Base-by-base conservation (phyloP, 768 basidiomycete genomes). In the Chlorophyllum brunneum region DNA sequence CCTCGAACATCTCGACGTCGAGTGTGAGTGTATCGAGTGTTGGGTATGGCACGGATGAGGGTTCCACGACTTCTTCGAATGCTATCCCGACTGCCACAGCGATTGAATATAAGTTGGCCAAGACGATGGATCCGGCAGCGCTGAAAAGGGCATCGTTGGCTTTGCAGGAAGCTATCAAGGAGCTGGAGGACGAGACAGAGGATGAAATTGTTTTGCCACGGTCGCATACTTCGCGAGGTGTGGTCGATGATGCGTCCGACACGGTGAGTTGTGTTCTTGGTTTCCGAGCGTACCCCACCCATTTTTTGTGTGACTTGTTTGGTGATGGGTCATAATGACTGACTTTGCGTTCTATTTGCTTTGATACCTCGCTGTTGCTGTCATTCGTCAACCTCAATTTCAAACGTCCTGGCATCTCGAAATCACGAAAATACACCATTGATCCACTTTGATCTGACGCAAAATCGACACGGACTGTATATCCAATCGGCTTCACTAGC, bases 151-250 rank as follows among this genome's bases (percentile, higher is more conserved):
- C 83, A 16, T 91, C 91, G 29, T 61, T 86, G 64, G 88, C 90
- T 0, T 65, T 93, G 30, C 85, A 87, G 58, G 76, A 82, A 54
- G 91, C 78, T 9, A 88, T 93, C 51, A 79, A 81, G 60, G 86
- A 90, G 64, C 78, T 91, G 41, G 88, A 90, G 62, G 86, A 89
- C 57, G 80, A 81, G 57, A 74, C 73, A 0, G 88, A 87, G 56
- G 88, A 91, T 65, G 83, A 89, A 65, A 84, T 90, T 55, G 72
- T 90, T 58, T 76, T 90, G 71, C 84, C 84, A 37, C 78, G 88
- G 51, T 81, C 82, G 34, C 72, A 76, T 43, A 66, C 75, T 47
- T 68, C 74, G 51, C 76, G 80, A 31, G 59, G 64, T 15, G 68
- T 62, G 57, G 54, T 65, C 29, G 73, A 75, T 46, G 66, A 58